Evolutionary conservation across 2,329 filamentous ascomycete genomes (phyloP).

Genomic region (Colletotrichum magnum): DNA sequence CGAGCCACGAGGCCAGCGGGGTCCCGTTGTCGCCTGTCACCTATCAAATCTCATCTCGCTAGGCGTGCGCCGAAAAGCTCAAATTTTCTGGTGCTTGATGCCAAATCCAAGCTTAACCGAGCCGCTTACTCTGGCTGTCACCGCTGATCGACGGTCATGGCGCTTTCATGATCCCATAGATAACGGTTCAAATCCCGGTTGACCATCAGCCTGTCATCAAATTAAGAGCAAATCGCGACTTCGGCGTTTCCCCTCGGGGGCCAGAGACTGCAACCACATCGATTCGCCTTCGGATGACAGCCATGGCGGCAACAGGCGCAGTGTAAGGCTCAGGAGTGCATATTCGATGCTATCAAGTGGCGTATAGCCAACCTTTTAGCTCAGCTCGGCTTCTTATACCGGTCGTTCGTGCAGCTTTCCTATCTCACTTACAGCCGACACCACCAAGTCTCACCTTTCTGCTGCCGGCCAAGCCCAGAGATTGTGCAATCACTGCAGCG

Average conservation of each 20-base stretch:
- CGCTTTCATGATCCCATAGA: background rate
- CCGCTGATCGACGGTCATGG: conserved; percentile 5
- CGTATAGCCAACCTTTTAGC: conserved; percentile 12
- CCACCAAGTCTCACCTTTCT: conserved; percentile 20
- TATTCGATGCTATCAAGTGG: conserved; percentile 17
- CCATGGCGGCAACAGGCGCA: background rate
- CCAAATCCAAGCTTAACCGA: conserved; percentile 4
- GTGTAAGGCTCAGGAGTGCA: conserved; percentile 20
- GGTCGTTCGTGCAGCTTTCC: conserved; percentile 26
- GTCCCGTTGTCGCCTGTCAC: conserved; percentile 18
- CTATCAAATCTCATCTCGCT: conserved; percentile 27
- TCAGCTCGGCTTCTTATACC: conserved; percentile 9
- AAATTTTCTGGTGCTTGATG: conserved; percentile 14
- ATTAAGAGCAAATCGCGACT: background rate
- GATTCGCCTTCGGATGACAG: conserved; percentile 19
- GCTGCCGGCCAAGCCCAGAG: conserved; percentile 31
- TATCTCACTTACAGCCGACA: conserved; percentile 29
- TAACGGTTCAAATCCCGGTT: conserved; percentile 8
- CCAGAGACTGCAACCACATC: background rate
- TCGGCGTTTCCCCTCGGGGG: background rate
- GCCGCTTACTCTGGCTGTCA: background rate
- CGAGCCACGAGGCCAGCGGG: conserved; percentile 28
- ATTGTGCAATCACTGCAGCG: background rate
- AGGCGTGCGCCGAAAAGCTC: background rate
- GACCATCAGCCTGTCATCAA: conserved; percentile 2